Evolutionary conservation across 208 protist genomes (phyloP).

Genomic region (Leishmania martiniquensis): DNA sequence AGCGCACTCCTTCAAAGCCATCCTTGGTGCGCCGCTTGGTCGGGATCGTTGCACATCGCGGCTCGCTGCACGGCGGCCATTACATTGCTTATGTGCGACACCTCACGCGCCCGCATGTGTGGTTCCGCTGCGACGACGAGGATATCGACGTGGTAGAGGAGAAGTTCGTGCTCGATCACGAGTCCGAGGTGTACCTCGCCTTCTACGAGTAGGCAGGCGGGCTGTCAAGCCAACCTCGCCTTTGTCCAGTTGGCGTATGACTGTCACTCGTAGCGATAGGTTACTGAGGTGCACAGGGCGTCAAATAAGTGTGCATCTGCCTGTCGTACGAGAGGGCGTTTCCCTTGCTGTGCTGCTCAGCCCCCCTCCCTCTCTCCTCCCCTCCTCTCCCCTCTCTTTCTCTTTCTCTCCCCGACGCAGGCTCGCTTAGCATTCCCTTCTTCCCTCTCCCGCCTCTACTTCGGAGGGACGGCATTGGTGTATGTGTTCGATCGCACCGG

Average conservation of each 20-base stretch:
- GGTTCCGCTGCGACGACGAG: constrained; percentile 91
- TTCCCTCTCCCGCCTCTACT: background rate
- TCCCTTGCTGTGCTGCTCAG: background rate
- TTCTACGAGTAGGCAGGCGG: constrained; percentile 79
- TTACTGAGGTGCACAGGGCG: background rate
- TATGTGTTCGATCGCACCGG: background rate
- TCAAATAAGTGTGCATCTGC: background rate
- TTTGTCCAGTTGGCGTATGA: background rate
- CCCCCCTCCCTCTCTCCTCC: background rate
- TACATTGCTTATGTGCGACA: constrained; percentile 88
- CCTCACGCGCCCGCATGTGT: constrained; percentile 46
- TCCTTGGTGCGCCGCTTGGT: constrained; percentile 63
- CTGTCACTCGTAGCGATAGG: background rate
- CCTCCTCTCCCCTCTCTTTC: background rate
- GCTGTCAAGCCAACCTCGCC: background rate
- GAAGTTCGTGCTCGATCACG: constrained; percentile 48
- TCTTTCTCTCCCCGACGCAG: background rate
- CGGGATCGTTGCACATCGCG: constrained; percentile 84
- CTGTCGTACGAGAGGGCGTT: background rate
- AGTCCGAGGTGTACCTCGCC: constrained; percentile 75
- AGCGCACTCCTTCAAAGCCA: constrained; percentile 21
- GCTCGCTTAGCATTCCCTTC: background rate
- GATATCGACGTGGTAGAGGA: constrained; percentile 75
- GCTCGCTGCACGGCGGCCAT: constrained; percentile 84
- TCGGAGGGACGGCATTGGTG: background rate